Evolutionary conservation across 305 asterid species (phyloP).

Genomic region (Salvia sclarea): DNA sequence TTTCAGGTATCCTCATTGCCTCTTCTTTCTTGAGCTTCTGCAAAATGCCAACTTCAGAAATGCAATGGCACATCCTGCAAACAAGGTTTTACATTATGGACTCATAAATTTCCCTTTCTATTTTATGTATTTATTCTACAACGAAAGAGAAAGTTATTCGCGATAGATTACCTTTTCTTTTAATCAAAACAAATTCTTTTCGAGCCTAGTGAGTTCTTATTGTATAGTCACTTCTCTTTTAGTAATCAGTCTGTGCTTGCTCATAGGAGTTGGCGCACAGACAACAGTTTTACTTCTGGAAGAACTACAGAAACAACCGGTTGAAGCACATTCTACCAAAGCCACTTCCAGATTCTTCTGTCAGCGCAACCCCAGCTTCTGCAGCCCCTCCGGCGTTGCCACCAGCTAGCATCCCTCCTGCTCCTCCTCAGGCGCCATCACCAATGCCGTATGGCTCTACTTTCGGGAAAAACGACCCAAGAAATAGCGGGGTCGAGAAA

Average conservation of each 20-base stretch:
- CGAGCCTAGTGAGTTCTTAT: not conserved
- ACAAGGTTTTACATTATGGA: slow-evolving; percentile 56
- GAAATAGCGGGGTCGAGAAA: slow-evolving; percentile 62
- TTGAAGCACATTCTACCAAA: slow-evolving; percentile 92
- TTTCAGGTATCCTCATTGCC: slow-evolving; percentile 86
- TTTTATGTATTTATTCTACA: not conserved
- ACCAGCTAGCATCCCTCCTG: slow-evolving; percentile 45
- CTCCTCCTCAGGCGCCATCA: slow-evolving; percentile 56
- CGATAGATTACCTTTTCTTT: not conserved
- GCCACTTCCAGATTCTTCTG: slow-evolving; percentile 68
- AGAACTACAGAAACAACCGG: slow-evolving; percentile 80
- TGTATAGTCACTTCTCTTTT: not conserved
- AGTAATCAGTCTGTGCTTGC: slow-evolving; percentile 30
- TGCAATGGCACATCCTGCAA: slow-evolving; percentile 97
- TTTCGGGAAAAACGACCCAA: slow-evolving; percentile 58
- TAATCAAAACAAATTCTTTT: not conserved
- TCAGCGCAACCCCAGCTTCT: slow-evolving; percentile 45
- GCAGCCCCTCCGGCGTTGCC: slow-evolving; percentile 55
- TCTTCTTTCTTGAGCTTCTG: slow-evolving; percentile 87
- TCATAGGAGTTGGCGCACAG: slow-evolving; percentile 90
- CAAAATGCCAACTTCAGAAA: slow-evolving; percentile 78
- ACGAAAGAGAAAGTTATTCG: not conserved
- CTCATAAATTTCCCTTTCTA: not conserved
- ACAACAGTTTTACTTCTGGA: slow-evolving; percentile 93
- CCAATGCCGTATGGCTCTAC: slow-evolving; percentile 64